Base-by-base conservation (phyloP, 31 red algal genomes). In the Porphyra umbilicalis region DNA sequence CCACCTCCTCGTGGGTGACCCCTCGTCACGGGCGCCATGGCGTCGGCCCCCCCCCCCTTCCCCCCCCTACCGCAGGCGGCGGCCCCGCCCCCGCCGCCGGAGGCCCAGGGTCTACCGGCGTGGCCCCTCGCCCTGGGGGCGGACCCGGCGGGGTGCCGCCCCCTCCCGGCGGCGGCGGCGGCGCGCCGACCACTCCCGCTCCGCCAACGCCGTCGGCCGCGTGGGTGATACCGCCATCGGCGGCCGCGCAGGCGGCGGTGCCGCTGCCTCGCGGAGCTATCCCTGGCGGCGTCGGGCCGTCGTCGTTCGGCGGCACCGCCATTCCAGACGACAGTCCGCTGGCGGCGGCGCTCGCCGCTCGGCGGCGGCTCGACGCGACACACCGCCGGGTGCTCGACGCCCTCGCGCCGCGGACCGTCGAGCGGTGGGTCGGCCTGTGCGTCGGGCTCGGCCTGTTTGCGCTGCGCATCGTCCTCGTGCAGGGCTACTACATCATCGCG, bases 401-500 rank as follows among this genome's bases (percentile, higher is more conserved):
- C 30, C 39, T 92, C 37, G 88, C 92, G 0, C 96, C 96, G 33
- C 86, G 86, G 77, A 83, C 44, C 75, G 30, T 92, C 18, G 81
- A 92, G 39, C 96, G 96, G 34, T 98, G 96, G 96, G 71, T 95
- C 20, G 83, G 40, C 1, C 83, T 95, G 35, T 68, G 71, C 34
- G 84, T n/a, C 6, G 31, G 95, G 46, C 33, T 92, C 5, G 4
- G 42, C 34, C 32, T 94, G 10, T 95, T 95, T 31, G 76, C 88
- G 75, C 33, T 93, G 32, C 81, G 96, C 31, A 92, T 95, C 35
- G 90, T 95, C 80, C 67, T 92, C 9, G 37, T 92, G 33, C 80
- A 92, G 40, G 96, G 92, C 25, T 98, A 93, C 75, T 98, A 98
- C 83, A 92, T 98, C 31, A 87, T 98, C 33, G 89, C 87, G 35